A percentile compares a stretch with the other conserved stretches of the same genome.
phyloP scores from a whole-genome alignment of 306 rosid species.

The Gastrolobium bilobum region DNA sequence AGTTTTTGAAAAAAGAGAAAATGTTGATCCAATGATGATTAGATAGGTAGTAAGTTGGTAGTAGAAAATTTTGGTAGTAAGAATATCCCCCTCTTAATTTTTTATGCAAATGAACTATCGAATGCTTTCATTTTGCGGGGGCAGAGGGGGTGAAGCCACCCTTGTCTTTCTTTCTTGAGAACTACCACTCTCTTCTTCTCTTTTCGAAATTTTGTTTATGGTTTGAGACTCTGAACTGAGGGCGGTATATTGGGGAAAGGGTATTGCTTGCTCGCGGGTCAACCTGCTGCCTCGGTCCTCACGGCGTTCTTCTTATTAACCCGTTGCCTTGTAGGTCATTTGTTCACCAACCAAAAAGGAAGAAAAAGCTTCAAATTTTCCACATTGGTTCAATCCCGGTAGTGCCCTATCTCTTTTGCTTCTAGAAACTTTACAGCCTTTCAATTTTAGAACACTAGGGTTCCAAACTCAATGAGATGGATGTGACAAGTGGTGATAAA shows the following conservation, averaged over 20 bases:
- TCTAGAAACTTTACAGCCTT: slow-evolving; percentile 47
- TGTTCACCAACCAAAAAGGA: slow-evolving; percentile 75
- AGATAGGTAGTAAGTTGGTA: too few species aligned
- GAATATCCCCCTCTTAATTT: too few species aligned
- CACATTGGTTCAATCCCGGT: slow-evolving; percentile 46
- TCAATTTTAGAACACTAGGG: slow-evolving; percentile 7
- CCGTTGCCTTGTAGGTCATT: slow-evolving; percentile 56
- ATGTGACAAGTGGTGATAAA: slow-evolving; percentile 40
- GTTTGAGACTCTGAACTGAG: neutral
- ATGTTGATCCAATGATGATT: too few species aligned
- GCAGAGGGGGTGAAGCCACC: neutral
- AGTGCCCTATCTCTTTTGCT: slow-evolving; percentile 48
- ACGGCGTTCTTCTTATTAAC: neutral
- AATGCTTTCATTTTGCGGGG: neutral
- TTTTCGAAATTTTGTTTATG: neutral
- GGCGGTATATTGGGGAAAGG: neutral
- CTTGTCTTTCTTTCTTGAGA: neutral
- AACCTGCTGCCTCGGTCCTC: slow-evolving; percentile 9
- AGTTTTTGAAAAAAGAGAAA: too few species aligned
- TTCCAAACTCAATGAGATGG: slow-evolving; percentile 34
- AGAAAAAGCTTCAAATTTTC: slow-evolving; percentile 34
- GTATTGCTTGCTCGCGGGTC: neutral
- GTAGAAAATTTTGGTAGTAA: too few species aligned
- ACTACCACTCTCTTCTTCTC: neutral
- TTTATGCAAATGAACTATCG: too few species aligned